Evolutionary conservation across 2,329 filamentous ascomycete genomes (phyloP).

Genomic region (Aspergillus sp.): DNA sequence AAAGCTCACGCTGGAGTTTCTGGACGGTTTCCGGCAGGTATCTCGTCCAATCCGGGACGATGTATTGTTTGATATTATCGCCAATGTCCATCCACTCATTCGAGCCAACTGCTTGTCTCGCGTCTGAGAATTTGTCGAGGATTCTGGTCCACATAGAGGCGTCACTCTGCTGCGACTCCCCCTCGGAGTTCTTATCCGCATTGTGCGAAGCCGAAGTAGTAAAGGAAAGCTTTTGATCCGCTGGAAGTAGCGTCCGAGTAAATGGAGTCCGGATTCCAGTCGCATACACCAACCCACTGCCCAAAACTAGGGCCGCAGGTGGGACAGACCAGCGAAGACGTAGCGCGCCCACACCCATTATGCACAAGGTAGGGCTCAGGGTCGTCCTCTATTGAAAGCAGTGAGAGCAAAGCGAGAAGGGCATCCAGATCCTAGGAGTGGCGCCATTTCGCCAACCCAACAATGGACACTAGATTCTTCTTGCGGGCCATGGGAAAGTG

Average conservation of each 20-base stretch:
- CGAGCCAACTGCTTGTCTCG: conserved; percentile 33
- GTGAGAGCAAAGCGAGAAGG: conserved; percentile 3
- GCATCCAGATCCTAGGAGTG: conserved; percentile 12
- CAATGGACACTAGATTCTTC: too few species aligned
- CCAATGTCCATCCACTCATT: conserved; percentile 39
- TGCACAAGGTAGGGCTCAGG: conserved; percentile 9
- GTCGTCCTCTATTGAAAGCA: conserved; percentile 9
- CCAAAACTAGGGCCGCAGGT: conserved; percentile 24
- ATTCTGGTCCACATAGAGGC: conserved; percentile 43
- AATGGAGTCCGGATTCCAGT: conserved; percentile 19
- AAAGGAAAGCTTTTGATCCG: conserved; percentile 17
- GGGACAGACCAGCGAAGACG: conserved; percentile 30
- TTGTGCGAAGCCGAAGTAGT: conserved; percentile 13
- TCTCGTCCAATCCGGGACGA: conserved; percentile 77
- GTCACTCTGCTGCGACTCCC: conserved; percentile 14
- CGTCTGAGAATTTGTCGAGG: conserved; percentile 38
- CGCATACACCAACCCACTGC: conserved; percentile 17
- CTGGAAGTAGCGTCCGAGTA: conserved; percentile 12
- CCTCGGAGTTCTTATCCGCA: conserved; percentile 3
- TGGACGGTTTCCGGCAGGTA: conserved; percentile 65
- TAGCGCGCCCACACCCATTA: conserved; percentile 28
- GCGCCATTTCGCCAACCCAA: background rate
- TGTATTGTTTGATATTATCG: conserved; percentile 56
- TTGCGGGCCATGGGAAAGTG: too few species aligned
- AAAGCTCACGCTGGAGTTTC: conserved; percentile 81